Conservation (phyloP, 139 green algal genomes). For the Nannochloris sp. region DNA sequence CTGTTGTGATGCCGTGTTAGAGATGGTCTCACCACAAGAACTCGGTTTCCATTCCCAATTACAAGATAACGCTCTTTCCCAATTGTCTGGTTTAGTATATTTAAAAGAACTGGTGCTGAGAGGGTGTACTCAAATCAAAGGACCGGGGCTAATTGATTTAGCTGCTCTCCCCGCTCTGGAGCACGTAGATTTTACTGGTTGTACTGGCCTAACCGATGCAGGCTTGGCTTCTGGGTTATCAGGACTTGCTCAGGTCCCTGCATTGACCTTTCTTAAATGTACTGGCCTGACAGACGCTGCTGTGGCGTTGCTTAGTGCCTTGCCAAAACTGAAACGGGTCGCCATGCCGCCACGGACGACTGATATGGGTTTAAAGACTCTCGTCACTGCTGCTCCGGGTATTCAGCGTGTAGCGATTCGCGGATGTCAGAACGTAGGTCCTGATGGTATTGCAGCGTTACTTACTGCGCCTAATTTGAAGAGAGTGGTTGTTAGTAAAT, state of each 20-base stretch:
- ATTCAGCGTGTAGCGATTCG: conserved; percentile 6
- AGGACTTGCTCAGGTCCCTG: not conserved
- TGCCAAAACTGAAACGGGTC: not conserved
- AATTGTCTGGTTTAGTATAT: not conserved
- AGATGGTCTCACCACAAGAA: not conserved
- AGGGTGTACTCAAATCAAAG: not conserved
- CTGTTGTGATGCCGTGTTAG: not conserved
- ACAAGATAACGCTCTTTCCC: not conserved
- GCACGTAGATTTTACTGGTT: not conserved
- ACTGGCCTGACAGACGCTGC: not conserved
- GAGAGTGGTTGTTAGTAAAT: conserved; percentile 3
- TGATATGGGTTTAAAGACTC: not conserved
- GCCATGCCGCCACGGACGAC: not conserved
- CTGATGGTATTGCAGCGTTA: conserved; percentile 1
- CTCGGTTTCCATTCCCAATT: not conserved
- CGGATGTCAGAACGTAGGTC: not conserved
- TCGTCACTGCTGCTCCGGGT: not conserved
- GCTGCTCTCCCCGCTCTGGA: not conserved
- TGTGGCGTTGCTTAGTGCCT: not conserved
- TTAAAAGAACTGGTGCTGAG: not conserved
- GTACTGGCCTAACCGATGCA: not conserved
- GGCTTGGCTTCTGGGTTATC: not conserved
- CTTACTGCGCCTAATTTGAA: not conserved
- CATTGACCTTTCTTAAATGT: not conserved
- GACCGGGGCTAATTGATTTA: not conserved